Conservation (phyloP, 495 filamentous ascomycete genomes). For the Daldinia grandis region DNA sequence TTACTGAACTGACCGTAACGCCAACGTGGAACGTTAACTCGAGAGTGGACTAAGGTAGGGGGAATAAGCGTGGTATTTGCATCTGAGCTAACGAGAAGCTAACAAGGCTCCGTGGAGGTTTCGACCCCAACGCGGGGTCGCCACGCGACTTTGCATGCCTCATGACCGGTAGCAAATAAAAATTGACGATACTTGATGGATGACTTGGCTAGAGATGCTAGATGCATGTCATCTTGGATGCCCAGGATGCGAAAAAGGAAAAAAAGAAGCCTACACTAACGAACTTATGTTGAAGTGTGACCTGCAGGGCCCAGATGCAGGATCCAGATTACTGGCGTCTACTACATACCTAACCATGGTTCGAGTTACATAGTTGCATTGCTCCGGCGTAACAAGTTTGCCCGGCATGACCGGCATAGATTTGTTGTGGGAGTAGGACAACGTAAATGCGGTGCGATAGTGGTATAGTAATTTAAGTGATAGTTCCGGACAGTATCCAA, state of each 20-base stretch:
- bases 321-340: conserved; percentile 8
- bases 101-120: conserved; percentile 21
- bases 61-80: conserved; percentile 14
- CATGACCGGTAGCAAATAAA: conserved; percentile 32
- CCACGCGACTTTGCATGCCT: conserved; percentile 39
- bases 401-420: conserved; percentile 16
- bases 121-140: conserved; percentile 40
- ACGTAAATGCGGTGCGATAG: conserved; percentile 16
- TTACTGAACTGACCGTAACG: conserved; percentile 10
- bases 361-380: background rate
- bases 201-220: conserved; percentile 4
- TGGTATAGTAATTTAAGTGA: background rate
- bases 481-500: conserved; percentile 12
- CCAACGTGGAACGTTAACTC: conserved; percentile 16
- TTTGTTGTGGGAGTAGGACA: conserved; percentile 12
- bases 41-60: conserved; percentile 2
- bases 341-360: background rate
- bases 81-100: conserved; percentile 11
- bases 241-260: background rate
- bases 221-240: conserved; percentile 35
- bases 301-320: conserved; percentile 17
- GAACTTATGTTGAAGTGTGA: background rate
- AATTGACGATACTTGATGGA: conserved; percentile 4
- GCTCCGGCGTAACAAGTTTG: conserved; percentile 6
- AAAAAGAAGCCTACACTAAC: conserved; percentile 4